Conservation (phyloP, 352 stramenopile genomes). For the Phytophthora cactorum region DNA sequence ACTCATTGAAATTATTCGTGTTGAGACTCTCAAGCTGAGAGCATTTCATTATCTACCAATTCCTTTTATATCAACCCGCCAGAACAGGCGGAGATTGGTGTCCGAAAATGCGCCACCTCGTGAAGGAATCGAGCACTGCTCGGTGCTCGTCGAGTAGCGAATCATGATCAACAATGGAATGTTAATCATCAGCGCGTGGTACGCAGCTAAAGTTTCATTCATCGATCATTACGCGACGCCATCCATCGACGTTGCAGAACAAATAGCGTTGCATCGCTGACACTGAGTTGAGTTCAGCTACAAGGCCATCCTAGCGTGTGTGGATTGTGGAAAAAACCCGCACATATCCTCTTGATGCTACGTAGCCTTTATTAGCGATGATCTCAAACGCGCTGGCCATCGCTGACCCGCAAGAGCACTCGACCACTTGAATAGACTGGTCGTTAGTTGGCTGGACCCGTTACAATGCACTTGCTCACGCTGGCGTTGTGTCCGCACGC, state of each 20-base stretch:
- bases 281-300: too few relatives aligned
- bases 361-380: too few relatives aligned
- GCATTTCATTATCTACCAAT: neutral
- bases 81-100: neutral
- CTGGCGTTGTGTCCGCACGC: neutral
- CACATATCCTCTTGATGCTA: too few relatives aligned
- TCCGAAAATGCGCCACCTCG: neutral
- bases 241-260: too few relatives aligned
- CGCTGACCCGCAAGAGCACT: neutral
- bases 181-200: too few relatives aligned
- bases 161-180: neutral
- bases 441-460: neutral
- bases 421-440: neutral
- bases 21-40: too few relatives aligned
- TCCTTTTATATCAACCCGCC: neutral
- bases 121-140: neutral
- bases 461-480: neutral
- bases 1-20: too few relatives aligned
- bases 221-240: too few relatives aligned
- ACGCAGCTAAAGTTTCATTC: neutral
- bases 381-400: neutral
- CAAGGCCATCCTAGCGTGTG: neutral
- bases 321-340: neutral
- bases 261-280: too few relatives aligned
- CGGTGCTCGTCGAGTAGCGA: neutral